Conservation (phyloP, 768 basidiomycete genomes). For the Serpula lacrymans region DNA sequence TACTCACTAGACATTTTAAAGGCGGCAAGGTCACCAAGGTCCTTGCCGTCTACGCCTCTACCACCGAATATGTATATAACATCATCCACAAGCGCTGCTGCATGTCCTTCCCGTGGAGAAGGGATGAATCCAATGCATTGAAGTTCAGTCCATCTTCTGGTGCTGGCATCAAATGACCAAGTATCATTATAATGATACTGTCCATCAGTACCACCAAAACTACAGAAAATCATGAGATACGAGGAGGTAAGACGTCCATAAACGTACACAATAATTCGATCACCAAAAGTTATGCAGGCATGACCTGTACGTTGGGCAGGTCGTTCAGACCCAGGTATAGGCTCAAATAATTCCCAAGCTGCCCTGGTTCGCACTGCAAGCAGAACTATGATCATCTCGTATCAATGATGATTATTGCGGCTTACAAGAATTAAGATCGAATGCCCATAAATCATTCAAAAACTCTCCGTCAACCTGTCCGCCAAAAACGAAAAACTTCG, state of each 20-base stretch:
- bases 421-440: constrained; percentile 93
- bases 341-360: constrained; percentile 78
- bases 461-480: constrained; percentile 96
- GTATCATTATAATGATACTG: constrained; percentile 99
- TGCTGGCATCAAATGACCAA: constrained; percentile 86
- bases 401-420: constrained; percentile 9
- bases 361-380: constrained; percentile 74
- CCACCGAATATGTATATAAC: constrained; percentile 98
- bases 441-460: constrained; percentile 92
- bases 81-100: constrained; percentile 94
- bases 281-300: constrained; percentile 76
- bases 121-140: constrained; percentile 97
- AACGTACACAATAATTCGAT: constrained; percentile 80
- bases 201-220: constrained; percentile 98
- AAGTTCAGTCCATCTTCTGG: constrained; percentile 84
- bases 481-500: constrained; percentile 92
- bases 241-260: constrained; percentile 13
- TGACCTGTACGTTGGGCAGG: constrained; percentile 92
- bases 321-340: constrained; percentile 48
- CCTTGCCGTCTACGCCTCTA: constrained; percentile 94
- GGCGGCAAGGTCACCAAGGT: constrained; percentile 89
- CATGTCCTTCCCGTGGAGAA: constrained; percentile 92
- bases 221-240: constrained; percentile 29
- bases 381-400: constrained; percentile 3
- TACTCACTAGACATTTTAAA: constrained; percentile 95